Evolutionary conservation across 2,329 filamentous ascomycete species (phyloP).

Genomic region (Sporothrix pseudoabietina): DNA sequence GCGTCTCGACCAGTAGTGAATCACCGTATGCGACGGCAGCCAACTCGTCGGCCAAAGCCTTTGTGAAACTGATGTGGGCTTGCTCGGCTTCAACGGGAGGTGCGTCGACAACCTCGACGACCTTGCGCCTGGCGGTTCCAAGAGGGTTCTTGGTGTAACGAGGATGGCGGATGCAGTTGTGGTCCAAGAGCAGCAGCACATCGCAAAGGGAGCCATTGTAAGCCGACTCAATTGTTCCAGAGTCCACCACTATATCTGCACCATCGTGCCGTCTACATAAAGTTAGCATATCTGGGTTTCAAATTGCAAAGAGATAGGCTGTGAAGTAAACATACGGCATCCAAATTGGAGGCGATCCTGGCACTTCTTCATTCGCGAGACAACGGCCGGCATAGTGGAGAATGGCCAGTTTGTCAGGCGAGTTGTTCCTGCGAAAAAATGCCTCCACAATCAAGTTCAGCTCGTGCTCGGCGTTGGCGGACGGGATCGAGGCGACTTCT

Average conservation of each 20-base stretch:
- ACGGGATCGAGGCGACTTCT: slow-evolving; percentile 25
- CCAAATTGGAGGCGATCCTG: slow-evolving; percentile 31
- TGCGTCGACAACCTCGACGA: slow-evolving; percentile 33
- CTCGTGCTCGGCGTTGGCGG: background rate
- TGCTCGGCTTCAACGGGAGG: slow-evolving; percentile 25
- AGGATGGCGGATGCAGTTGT: slow-evolving; percentile 5
- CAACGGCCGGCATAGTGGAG: slow-evolving; percentile 34
- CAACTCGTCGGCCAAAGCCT: slow-evolving; percentile 33
- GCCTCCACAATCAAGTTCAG: slow-evolving; percentile 25
- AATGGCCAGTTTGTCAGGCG: slow-evolving; percentile 32
- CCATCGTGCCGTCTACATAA: slow-evolving; percentile 24
- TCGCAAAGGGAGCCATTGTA: slow-evolving; percentile 32
- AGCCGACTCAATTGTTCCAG: slow-evolving; percentile 30
- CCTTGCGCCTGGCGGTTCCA: slow-evolving; percentile 24
- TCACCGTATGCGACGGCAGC: slow-evolving; percentile 3
- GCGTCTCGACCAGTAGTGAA: slow-evolving; percentile 21
- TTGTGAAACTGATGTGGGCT: slow-evolving; percentile 26
- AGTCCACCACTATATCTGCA: slow-evolving; percentile 18
- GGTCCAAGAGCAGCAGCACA: slow-evolving; percentile 34
- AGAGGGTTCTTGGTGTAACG: background rate
- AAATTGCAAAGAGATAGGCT: background rate
- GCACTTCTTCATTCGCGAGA: slow-evolving; percentile 11
- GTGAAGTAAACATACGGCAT: slow-evolving; percentile 31
- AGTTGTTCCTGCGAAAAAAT: slow-evolving; percentile 28
- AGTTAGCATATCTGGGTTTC: background rate